Evolutionary conservation across 2,329 filamentous ascomycete species (phyloP).

Genomic region (Myriosclerotinia curreyana): DNA sequence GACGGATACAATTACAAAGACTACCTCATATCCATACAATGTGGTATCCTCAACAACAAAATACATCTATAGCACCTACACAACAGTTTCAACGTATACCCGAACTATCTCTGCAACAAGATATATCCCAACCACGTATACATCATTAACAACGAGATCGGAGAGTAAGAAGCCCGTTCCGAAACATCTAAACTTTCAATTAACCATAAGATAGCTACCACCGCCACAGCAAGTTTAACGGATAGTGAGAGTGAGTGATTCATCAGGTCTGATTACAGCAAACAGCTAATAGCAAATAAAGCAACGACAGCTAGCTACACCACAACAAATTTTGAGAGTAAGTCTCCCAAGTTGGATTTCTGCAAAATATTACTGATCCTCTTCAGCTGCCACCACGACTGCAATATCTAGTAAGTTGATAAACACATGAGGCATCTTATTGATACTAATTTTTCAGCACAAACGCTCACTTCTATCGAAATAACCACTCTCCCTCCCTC

Average conservation of each 20-base stretch:
- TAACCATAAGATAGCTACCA: background rate
- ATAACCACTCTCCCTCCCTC: background rate
- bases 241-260: slow-evolving; percentile 16
- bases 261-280: background rate
- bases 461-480: background rate
- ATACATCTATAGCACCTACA: too few relatives aligned
- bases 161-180: slow-evolving; percentile 2
- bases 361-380: background rate
- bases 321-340: background rate
- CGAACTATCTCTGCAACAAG: slow-evolving; percentile 8
- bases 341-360: background rate
- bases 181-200: background rate
- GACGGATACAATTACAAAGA: too few relatives aligned
- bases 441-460: background rate
- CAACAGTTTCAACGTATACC: too few relatives aligned
- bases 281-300: background rate
- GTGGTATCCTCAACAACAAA: too few relatives aligned
- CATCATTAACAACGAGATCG: slow-evolving; percentile 17
- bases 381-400: background rate
- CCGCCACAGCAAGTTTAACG: slow-evolving; percentile 4
- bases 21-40: too few relatives aligned
- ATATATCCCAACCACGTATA: slow-evolving; percentile 17
- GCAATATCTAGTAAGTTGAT: background rate
- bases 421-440: background rate
- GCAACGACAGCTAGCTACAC: slow-evolving; percentile 6